Evolutionary conservation across 306 rosid species (phyloP).

Genomic region (Prunus davidiana): DNA sequence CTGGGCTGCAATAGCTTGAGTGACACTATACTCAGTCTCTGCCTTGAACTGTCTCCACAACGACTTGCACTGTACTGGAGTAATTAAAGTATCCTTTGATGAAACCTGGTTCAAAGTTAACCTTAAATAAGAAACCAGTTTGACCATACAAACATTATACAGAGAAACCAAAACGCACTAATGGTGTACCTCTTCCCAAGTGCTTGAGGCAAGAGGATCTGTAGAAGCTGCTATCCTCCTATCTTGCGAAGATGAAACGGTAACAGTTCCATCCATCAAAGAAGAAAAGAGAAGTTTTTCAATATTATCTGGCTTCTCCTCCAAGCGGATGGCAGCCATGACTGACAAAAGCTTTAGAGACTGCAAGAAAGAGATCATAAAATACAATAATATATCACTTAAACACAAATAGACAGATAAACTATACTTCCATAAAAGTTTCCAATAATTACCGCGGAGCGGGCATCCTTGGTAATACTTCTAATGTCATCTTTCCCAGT

Average conservation of each 20-base stretch:
- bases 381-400: not conserved
- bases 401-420: not conserved
- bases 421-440: not conserved
- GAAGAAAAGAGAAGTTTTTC: constrained; percentile 49
- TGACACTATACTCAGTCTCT: constrained; percentile 71
- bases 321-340: constrained; percentile 83
- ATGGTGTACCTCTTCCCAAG: constrained; percentile 83
- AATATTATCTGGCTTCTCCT: constrained; percentile 73
- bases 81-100: constrained; percentile 51
- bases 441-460: constrained; percentile 49
- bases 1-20: constrained; percentile 92
- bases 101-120: constrained; percentile 50
- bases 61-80: constrained; percentile 85
- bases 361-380: constrained; percentile 35
- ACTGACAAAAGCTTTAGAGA: constrained; percentile 72
- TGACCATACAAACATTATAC: constrained; percentile 9
- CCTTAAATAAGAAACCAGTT: constrained; percentile 14
- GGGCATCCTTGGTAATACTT: constrained; percentile 72
- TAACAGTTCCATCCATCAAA: constrained; percentile 48
- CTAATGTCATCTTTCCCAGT: constrained; percentile 83
- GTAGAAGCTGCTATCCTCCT: constrained; percentile 33
- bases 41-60: constrained; percentile 87
- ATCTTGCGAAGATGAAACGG: constrained; percentile 44
- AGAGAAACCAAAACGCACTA: constrained; percentile 21
- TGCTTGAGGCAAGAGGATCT: constrained; percentile 81